A percentile compares a stretch with the other conserved stretches of the same genome.
Conservation (phyloP, 208 protist genomes). For the Leishmania arabica region DNA sequence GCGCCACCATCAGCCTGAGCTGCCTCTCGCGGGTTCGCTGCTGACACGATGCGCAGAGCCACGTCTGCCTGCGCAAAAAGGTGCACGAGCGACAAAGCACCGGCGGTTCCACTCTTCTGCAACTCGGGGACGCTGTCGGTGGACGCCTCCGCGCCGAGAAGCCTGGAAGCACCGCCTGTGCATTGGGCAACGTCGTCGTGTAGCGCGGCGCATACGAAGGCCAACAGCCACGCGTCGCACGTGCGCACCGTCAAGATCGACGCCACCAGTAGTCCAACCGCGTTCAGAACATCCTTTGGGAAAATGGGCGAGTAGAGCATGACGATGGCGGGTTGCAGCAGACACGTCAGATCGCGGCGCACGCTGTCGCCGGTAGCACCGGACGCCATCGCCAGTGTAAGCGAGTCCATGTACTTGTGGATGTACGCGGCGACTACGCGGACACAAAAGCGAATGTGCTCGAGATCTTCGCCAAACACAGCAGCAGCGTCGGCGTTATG, state of each 20-base stretch:
- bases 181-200: constrained; percentile 19
- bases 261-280: constrained; percentile 74
- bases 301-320: constrained; percentile 75
- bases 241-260: constrained; percentile 71
- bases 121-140: neutral
- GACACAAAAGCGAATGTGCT: constrained; percentile 83
- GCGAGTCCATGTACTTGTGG: constrained; percentile 74
- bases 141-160: neutral
- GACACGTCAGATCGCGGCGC: constrained; percentile 35
- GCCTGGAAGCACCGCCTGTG: neutral
- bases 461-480: constrained; percentile 82
- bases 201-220: constrained; percentile 45
- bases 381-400: constrained; percentile 17
- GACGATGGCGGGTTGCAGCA: constrained; percentile 50
- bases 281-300: constrained; percentile 91
- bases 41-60: constrained; percentile 21
- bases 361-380: constrained; percentile 3
- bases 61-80: constrained; percentile 20
- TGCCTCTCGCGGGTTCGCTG: constrained; percentile 12
- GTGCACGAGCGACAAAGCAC: constrained; percentile 5
- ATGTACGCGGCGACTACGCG: constrained; percentile 83
- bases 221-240: constrained; percentile 49
- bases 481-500: constrained; percentile 11
- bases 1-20: constrained; percentile 8
- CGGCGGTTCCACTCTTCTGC: neutral